Percentiles rank a stretch among this genome's conserved stretches.
Conservation (phyloP, 1,139 yeast species). For the Debaryomyces nepalensis region DNA sequence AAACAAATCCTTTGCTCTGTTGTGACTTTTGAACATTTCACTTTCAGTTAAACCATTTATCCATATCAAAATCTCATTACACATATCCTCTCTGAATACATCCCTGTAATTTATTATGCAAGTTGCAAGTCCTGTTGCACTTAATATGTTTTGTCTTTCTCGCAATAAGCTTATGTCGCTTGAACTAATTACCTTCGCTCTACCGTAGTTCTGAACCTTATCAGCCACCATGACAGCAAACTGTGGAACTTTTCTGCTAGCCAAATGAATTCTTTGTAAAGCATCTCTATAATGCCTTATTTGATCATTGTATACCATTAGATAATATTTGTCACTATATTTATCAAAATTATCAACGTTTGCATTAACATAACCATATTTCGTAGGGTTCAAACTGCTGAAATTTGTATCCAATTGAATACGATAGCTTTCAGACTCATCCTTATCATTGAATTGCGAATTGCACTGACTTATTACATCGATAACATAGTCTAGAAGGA, state of each 20-base stretch:
- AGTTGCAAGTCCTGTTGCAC: constrained; percentile 66
- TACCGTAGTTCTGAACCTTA: constrained; percentile 65
- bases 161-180: constrained; percentile 53
- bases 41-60: constrained; percentile 61
- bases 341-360: constrained; percentile 36
- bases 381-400: constrained; percentile 36
- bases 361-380: constrained; percentile 31
- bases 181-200: constrained; percentile 69
- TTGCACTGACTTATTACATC: constrained; percentile 64
- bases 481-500: constrained; percentile 70
- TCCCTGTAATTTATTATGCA: constrained; percentile 73
- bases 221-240: constrained; percentile 78
- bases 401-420: constrained; percentile 32
- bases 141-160: constrained; percentile 56
- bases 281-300: constrained; percentile 77
- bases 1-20: constrained; percentile 53
- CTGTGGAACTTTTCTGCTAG: constrained; percentile 66
- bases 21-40: constrained; percentile 55
- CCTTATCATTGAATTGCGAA: constrained; percentile 38
- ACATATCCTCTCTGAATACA: constrained; percentile 80
- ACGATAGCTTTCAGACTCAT: constrained; percentile 25
- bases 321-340: constrained; percentile 55
- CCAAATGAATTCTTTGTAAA: constrained; percentile 61
- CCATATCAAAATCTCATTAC: constrained; percentile 72
- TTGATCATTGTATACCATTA: constrained; percentile 79